These are phyloP conservation scores for Pythium guiyangense DNA, from an alignment of 352 stramenopile genomes.

Conservation along the genomic window DNA sequence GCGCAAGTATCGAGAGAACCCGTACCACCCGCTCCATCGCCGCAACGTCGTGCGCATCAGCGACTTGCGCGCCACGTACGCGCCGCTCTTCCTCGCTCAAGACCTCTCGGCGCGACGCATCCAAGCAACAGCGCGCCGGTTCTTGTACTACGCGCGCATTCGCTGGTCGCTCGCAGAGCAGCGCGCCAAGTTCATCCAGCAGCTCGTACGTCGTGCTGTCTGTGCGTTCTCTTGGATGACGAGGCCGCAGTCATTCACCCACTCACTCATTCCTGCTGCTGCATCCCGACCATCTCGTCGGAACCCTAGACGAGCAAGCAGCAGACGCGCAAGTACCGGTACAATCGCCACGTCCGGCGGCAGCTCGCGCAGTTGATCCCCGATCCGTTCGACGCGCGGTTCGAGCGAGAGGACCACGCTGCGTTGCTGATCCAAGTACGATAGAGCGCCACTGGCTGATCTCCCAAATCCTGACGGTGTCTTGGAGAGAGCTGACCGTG, in stretches of 20 bases:
- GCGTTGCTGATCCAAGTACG: slow-evolving; percentile 35
- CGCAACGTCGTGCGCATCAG: slow-evolving; percentile 26
- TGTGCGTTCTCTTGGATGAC: background rate
- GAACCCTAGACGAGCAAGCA: slow-evolving; percentile 42
- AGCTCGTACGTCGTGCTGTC: slow-evolving; percentile 27
- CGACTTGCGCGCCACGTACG: slow-evolving; percentile 35
- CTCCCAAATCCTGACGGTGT: background rate
- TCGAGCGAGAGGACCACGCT: slow-evolving; percentile 36
- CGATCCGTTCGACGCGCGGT: slow-evolving; percentile 34
- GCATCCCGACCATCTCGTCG: background rate
- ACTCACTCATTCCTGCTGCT: background rate
- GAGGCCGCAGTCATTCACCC: too few species aligned
- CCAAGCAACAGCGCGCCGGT: slow-evolving; percentile 32
- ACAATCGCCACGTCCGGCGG: slow-evolving; percentile 45
- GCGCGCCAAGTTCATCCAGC: slow-evolving; percentile 25
- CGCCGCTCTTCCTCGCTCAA: slow-evolving; percentile 51
- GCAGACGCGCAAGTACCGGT: slow-evolving; percentile 61
- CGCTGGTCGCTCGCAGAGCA: slow-evolving; percentile 32
- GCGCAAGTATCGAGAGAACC: slow-evolving; percentile 23
- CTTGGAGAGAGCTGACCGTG: background rate
- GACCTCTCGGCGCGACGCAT: slow-evolving; percentile 46
- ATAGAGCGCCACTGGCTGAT: too few species aligned
- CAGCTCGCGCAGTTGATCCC: slow-evolving; percentile 42
- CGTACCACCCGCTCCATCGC: slow-evolving; percentile 35
- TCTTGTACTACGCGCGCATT: slow-evolving; percentile 38